These are phyloP conservation scores for Fusarium verticillioides DNA, from an alignment of 2,329 filamentous ascomycete species.

Conservation along the genomic window DNA sequence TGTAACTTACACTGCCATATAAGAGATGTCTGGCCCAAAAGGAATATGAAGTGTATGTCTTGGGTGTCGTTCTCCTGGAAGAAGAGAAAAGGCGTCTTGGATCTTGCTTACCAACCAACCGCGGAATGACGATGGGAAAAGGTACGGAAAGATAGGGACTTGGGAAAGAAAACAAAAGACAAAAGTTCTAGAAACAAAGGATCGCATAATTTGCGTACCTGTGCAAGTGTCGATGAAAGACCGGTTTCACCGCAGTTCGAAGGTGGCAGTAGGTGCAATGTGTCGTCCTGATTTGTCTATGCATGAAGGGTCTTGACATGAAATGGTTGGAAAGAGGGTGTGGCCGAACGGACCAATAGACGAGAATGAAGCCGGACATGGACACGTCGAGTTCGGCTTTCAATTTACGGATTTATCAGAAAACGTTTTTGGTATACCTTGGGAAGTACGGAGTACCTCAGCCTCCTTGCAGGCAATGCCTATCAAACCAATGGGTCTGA, in stretches of 20 bases:
- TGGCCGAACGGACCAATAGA: conserved; percentile 28
- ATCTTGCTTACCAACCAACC: conserved; percentile 32
- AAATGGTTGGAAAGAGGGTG: conserved; percentile 3
- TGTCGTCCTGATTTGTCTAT: conserved; percentile 15
- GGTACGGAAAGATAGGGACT: conserved; percentile 16
- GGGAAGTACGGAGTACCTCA: neutral
- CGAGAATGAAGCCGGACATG: conserved; percentile 26
- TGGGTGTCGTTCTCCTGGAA: conserved; percentile 65
- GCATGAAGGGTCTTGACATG: conserved; percentile 34
- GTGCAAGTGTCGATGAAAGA: conserved; percentile 6
- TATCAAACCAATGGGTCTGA: conserved; percentile 2
- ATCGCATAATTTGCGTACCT: neutral
- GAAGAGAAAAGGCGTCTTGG: conserved; percentile 42
- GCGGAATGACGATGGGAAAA: conserved; percentile 36
- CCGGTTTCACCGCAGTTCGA: neutral
- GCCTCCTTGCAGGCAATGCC: neutral
- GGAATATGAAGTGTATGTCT: conserved; percentile 38
- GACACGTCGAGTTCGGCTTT: conserved; percentile 29
- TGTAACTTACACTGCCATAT: conserved; percentile 39
- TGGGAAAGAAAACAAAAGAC: conserved; percentile 17
- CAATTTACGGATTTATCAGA: neutral
- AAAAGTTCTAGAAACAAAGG: conserved; percentile 16
- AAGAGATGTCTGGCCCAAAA: conserved; percentile 28
- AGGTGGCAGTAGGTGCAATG: neutral
- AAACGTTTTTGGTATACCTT: neutral